A percentile compares a stretch with the other conserved stretches of the same genome.
Evolutionary conservation across 2,329 filamentous ascomycete genomes (phyloP).

Genomic region (Catunica adiposa): DNA sequence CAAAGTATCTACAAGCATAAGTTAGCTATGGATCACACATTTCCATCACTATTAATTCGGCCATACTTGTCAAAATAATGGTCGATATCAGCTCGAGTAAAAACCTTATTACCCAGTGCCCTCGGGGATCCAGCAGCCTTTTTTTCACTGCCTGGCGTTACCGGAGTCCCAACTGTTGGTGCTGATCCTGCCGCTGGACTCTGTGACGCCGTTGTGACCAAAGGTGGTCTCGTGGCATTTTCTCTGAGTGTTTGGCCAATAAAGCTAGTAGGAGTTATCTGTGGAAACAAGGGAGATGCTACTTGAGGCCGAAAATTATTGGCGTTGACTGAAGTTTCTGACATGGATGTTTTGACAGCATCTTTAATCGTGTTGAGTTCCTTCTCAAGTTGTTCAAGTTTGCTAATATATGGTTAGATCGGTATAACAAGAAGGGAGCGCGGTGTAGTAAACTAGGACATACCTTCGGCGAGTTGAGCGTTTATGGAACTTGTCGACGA

Average conservation of each 20-base stretch:
- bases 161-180: neutral
- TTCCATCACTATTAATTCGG: neutral
- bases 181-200: neutral
- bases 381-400: constrained; percentile 37
- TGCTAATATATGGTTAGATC: constrained; percentile 20
- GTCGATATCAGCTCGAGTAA: constrained; percentile 37
- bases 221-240: neutral
- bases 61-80: constrained; percentile 37
- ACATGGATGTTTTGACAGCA: constrained; percentile 24
- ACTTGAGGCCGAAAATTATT: neutral
- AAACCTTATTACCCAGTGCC: constrained; percentile 27
- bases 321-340: constrained; percentile 1
- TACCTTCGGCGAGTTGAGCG: constrained; percentile 30
- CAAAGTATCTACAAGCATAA: constrained; percentile 28
- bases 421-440: neutral
- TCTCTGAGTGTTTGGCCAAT: neutral
- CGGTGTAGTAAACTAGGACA: neutral
- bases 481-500: constrained; percentile 32
- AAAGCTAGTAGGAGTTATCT: neutral
- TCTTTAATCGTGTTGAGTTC: constrained; percentile 39
- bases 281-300: neutral
- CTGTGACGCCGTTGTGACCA: neutral
- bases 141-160: neutral
- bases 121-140: neutral
- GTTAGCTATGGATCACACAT: neutral